Base-by-base conservation (phyloP, 1,284 basidiomycete genomes). In the Irpex lacteus region DNA sequence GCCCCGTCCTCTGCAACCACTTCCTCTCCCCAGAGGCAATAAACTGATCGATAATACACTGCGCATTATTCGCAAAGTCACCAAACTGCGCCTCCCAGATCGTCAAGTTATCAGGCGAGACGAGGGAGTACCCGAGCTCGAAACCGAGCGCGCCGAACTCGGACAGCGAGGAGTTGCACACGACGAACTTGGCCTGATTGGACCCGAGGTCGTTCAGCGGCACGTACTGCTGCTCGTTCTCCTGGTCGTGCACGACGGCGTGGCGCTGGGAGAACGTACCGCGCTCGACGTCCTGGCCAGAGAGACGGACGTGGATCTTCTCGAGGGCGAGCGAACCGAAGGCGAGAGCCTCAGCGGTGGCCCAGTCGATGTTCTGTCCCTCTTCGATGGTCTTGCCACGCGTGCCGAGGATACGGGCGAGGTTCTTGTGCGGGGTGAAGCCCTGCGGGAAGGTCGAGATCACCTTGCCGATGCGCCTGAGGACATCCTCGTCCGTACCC, bases 201-300 rank as follows among this genome's bases (percentile, higher is more conserved):
- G 88, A 85, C 59, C 90, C 90, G 61, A 99, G 85, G 77, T 98
- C 88, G 76, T 96, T 95, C 65, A 99, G 81, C 3, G 97, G 93
- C 49, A 94, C 80, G 78, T 96, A 98, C 74, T 94, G 94, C 70
- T 86, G 81, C 80, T 99, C 97, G 73, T 89, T 98, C 74, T 84
- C 83, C 81, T 99, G 98, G 78, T 99, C 97, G 79, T 98, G 96
- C 61, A 99, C 84, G 68, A 99, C 91, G 55, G 96, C 95, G 74
- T 99, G 98, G 61, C 98, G 93, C 76, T 99, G 98, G n/a, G 96
- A 98, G 85, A 99, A 99, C 6, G 98, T 99, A 63, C 98, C 98
- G 76, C 98, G 92, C 80, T 99, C 98, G 62, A 99, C 97, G 77
- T 99, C 98, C 80, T 99, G 98, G 56, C 98, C 98, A 1, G 96